Conservation (phyloP, 345 rosid genomes). For the Trapa incisa region DNA sequence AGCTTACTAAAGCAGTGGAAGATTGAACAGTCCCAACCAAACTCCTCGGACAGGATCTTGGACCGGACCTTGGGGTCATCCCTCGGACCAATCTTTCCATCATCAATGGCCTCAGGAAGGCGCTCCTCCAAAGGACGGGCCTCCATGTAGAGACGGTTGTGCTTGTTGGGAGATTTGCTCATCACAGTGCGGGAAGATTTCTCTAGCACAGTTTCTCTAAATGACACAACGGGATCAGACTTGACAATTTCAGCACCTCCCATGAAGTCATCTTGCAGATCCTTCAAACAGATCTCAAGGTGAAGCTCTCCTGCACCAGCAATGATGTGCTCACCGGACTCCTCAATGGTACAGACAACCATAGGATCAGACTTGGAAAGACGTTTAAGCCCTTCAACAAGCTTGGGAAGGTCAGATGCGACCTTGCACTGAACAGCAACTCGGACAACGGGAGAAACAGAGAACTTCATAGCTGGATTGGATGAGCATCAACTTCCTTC, state of each 20-base stretch:
- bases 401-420: constrained; percentile 68
- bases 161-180: constrained; percentile 54
- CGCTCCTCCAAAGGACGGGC: constrained; percentile 62
- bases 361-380: constrained; percentile 73
- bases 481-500: constrained; percentile 63
- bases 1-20: too few species aligned
- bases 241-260: constrained; percentile 58
- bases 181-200: constrained; percentile 31
- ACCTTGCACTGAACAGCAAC: constrained; percentile 72
- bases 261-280: constrained; percentile 57
- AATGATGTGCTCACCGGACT: constrained; percentile 62
- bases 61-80: constrained; percentile 56
- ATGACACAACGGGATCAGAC: constrained; percentile 55
- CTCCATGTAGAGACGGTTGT: constrained; percentile 71
- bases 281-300: constrained; percentile 59
- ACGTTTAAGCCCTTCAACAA: constrained; percentile 68
- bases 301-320: constrained; percentile 79
- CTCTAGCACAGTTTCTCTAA: constrained; percentile 53
- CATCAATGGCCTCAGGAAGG: constrained; percentile 64
- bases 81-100: constrained; percentile 60
- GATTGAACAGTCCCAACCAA: constrained; percentile 37
- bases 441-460: constrained; percentile 70
- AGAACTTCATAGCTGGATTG: constrained; percentile 78
- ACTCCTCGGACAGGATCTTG: constrained; percentile 55
- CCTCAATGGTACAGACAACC: constrained; percentile 64